Conservation (phyloP, 2,329 filamentous ascomycete genomes). For the Fulvia fulva region DNA sequence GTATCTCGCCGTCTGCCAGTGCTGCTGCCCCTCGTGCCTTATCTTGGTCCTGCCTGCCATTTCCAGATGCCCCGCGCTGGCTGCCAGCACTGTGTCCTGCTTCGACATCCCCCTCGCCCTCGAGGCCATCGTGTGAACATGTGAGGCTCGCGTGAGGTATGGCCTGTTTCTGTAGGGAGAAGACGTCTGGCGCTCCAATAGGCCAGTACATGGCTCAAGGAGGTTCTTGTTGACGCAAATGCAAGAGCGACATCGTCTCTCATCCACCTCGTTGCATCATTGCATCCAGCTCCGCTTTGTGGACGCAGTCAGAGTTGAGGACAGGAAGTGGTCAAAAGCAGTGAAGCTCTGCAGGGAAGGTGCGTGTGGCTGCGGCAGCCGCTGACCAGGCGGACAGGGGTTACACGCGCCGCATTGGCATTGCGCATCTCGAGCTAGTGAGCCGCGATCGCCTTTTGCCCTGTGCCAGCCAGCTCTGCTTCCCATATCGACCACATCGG, state of each 20-base stretch:
- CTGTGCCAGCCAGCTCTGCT: neutral
- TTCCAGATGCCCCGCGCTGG: conserved; percentile 22
- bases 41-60: conserved; percentile 9
- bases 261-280: neutral
- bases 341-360: neutral
- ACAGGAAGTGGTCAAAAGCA: neutral
- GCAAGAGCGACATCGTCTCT: conserved; percentile 6
- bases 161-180: conserved; percentile 67
- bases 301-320: neutral
- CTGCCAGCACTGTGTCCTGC: neutral
- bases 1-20: conserved; percentile 45
- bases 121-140: conserved; percentile 56
- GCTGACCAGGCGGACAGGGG: neutral
- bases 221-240: conserved; percentile 12
- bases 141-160: conserved; percentile 51
- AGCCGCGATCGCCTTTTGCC: neutral
- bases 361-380: neutral
- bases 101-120: conserved; percentile 14
- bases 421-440: neutral
- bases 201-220: conserved; percentile 76
- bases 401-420: neutral
- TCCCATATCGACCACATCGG: neutral
- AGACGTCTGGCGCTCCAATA: conserved; percentile 77
- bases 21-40: neutral
- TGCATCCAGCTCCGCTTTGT: neutral